Percentiles rank a stretch among this genome's conserved stretches.
Evolutionary conservation across 2,329 filamentous ascomycete species (phyloP).

Genomic region (Hirsutella minnesotensis): DNA sequence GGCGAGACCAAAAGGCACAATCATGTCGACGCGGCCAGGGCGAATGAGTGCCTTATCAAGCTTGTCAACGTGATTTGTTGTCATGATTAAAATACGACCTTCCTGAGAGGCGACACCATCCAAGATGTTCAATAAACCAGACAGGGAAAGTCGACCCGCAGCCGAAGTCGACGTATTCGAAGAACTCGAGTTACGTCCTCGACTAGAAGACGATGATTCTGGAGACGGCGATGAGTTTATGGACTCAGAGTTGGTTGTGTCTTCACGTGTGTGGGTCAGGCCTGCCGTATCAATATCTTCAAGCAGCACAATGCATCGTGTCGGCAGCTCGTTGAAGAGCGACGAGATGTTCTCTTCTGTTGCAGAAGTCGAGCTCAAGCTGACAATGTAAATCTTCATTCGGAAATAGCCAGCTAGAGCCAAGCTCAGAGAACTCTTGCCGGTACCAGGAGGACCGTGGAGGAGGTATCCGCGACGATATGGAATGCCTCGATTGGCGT

Average conservation of each 20-base stretch:
- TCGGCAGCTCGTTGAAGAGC: constrained; percentile 56
- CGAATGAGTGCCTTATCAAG: constrained; percentile 51
- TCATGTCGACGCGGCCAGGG: constrained; percentile 50
- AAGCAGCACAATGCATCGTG: constrained; percentile 59
- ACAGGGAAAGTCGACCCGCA: constrained; percentile 48
- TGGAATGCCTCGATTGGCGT: constrained; percentile 71
- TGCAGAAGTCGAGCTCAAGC: constrained; percentile 48
- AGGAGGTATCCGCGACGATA: constrained; percentile 78
- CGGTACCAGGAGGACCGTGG: constrained; percentile 68
- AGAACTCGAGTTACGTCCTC: constrained; percentile 2
- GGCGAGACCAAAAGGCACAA: constrained; percentile 42
- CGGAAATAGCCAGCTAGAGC: constrained; percentile 60
- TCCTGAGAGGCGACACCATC: constrained; percentile 60
- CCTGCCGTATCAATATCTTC: constrained; percentile 69
- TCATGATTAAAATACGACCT: constrained; percentile 53
- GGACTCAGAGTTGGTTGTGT: constrained; percentile 3
- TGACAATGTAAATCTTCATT: constrained; percentile 62
- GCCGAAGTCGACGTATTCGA: neutral
- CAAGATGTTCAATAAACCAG: constrained; percentile 68
- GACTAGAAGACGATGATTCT: neutral
- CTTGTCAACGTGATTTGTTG: constrained; percentile 51
- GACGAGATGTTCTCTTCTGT: constrained; percentile 53
- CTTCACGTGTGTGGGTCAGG: constrained; percentile 47
- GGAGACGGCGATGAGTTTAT: neutral
- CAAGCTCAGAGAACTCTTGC: constrained; percentile 62